phyloP scores from a whole-genome alignment of 768 basidiomycete genomes.

The Lyophyllum atratum region DNA sequence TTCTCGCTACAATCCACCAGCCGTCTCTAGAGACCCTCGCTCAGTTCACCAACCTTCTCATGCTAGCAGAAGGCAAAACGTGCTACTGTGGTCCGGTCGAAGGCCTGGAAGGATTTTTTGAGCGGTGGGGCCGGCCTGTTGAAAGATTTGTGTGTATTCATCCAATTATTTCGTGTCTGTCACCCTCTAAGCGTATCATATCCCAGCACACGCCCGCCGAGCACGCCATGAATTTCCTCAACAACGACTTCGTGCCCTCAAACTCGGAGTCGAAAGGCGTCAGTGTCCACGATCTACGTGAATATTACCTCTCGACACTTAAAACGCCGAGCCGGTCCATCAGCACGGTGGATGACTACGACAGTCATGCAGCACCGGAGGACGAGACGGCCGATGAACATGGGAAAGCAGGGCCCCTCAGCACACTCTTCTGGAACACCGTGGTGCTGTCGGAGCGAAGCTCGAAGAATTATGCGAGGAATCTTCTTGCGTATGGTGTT shows the following conservation, averaged over 20 bases:
- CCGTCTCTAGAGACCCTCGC: slow-evolving; percentile 61
- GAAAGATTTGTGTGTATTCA: slow-evolving; percentile 31
- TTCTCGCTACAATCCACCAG: slow-evolving; percentile 70
- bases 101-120: slow-evolving; percentile 40
- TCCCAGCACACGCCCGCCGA: slow-evolving; percentile 54
- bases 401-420: slow-evolving; percentile 30
- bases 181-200: slow-evolving; percentile 19
- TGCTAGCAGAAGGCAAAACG: slow-evolving; percentile 54
- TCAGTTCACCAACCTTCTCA: slow-evolving; percentile 59
- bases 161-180: not conserved
- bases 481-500: slow-evolving; percentile 60
- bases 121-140: slow-evolving; percentile 40
- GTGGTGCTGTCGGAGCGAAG: slow-evolving; percentile 50
- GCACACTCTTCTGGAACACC: slow-evolving; percentile 41
- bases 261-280: slow-evolving; percentile 18
- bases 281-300: slow-evolving; percentile 30
- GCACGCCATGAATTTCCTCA: slow-evolving; percentile 61
- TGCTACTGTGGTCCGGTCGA: slow-evolving; percentile 46
- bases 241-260: slow-evolving; percentile 40
- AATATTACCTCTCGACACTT: slow-evolving; percentile 33
- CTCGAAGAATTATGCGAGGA: slow-evolving; percentile 50
- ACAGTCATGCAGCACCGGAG: slow-evolving; percentile 3
- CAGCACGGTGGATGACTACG: not conserved
- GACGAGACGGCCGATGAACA: slow-evolving; percentile 5
- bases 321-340: not conserved